Percentiles rank a stretch among this genome's conserved stretches.
These are phyloP conservation scores for Phyllosticta citrichinensis DNA, from an alignment of 2,329 filamentous ascomycete genomes.

Conservation along the genomic window DNA sequence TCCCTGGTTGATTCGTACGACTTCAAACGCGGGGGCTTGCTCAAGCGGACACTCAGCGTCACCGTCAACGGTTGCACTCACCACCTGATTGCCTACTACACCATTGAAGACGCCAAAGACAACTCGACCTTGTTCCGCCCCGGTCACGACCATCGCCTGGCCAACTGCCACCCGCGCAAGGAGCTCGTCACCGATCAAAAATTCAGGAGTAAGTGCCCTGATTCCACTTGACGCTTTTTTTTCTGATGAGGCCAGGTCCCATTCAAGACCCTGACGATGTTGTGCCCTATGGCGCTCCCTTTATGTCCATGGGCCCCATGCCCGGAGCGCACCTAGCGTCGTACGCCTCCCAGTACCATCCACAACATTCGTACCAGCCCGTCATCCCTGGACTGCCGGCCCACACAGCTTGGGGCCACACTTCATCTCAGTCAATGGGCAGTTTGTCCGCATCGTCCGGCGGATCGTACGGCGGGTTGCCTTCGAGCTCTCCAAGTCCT, in stretches of 20 bases:
- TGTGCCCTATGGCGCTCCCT: constrained; percentile 1
- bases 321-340: not conserved
- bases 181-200: constrained; percentile 9
- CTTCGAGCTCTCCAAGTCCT: constrained; percentile 1
- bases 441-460: constrained; percentile 1
- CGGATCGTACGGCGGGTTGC: not conserved
- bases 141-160: constrained; percentile 3
- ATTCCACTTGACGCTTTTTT: not conserved
- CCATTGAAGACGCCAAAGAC: constrained; percentile 58
- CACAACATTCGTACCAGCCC: not conserved
- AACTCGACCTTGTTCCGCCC: constrained; percentile 2
- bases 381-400: not conserved
- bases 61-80: constrained; percentile 64
- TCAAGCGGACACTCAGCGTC: constrained; percentile 90
- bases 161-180: constrained; percentile 7
- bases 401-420: not conserved
- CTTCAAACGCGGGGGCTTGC: constrained; percentile 70
- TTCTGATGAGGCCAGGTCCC: not conserved
- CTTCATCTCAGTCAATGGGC: constrained; percentile 1
- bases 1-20: constrained; percentile 83
- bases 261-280: constrained; percentile 7
- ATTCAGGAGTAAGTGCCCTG: constrained; percentile 3
- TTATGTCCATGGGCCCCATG: not conserved
- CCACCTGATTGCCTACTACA: constrained; percentile 86
- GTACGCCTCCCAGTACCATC: constrained; percentile 2